Evolutionary conservation across 306 rosid genomes (phyloP), one percentile per base, ranked within the genome.

Genomic region (Morella rubra): DNA sequence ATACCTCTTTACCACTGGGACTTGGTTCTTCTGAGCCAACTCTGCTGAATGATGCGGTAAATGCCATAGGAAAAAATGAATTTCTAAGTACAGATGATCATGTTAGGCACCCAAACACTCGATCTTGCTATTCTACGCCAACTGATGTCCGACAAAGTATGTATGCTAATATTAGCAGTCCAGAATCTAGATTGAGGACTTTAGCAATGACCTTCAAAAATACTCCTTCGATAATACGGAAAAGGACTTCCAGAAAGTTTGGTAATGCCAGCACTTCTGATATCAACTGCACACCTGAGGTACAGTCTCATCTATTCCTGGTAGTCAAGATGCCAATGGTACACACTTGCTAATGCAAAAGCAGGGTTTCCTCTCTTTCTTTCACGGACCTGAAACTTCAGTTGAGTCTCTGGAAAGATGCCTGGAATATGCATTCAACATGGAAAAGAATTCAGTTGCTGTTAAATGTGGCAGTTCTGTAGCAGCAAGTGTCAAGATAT

Each of bases 201-300:
- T 80, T 83, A 45, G 92, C 89, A 73, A 79, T 82, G 90, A 84
- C 79, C 46, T 86, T 84, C 69, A 75, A 79, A 50, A 85, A 86
- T 60, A 76, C 72, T 73, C 92, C 92, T 80, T 88, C 92, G 37
- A 90, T 88, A 62, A 77, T 86, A 66, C 84, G 91, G 82, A 90
- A 83, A 80, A 84, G 85, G 77, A 67, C 80, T 67, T 20, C 79
- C 50, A 70, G 72, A 37, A 84, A 75, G 50, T 13, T 32, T 65
- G 53, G 46, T 27, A 69, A 22, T 70, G 70, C 51, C 18, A 69
- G 66, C 59, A 44, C 32, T 22, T 22, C 49, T 62, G 84, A 66
- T 73, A 74, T 54, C 65, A 44, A 52, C 76, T 19, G 22, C 69
- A 13, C 78, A 10, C 47, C 64, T 10, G 52, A 67, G 22, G 19